Evolutionary conservation across 345 rosid species (phyloP).

Genomic region (Hibiscus syriacus): DNA sequence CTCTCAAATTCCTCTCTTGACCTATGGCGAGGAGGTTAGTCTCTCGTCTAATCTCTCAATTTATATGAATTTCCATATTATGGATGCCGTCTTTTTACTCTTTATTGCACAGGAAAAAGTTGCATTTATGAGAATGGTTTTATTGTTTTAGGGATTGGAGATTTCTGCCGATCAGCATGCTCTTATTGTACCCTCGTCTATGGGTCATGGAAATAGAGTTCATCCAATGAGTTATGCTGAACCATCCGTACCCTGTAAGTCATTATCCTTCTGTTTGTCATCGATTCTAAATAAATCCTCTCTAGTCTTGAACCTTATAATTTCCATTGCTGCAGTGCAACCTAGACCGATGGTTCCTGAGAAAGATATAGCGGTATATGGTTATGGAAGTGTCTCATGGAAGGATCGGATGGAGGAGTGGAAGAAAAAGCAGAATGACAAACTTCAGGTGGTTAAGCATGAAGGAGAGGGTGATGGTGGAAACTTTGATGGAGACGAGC

Average conservation of each 20-base stretch:
- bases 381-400: too few relatives aligned
- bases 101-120: not conserved
- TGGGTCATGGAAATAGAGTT: conserved; percentile 62
- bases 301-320: conserved; percentile 3
- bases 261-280: not conserved
- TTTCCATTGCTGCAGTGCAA: conserved; percentile 42
- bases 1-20: conserved; percentile 81
- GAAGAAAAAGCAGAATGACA: too few relatives aligned
- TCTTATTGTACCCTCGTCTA: conserved; percentile 67
- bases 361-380: too few relatives aligned
- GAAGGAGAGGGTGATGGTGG: too few relatives aligned
- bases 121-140: conserved; percentile 1
- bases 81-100: not conserved
- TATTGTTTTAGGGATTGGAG: conserved; percentile 48
- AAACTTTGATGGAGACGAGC: too few relatives aligned
- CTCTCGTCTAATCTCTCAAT: not conserved
- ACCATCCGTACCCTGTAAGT: conserved; percentile 65
- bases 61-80: not conserved
- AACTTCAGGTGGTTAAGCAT: too few relatives aligned
- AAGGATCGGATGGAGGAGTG: too few relatives aligned
- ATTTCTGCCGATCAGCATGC: conserved; percentile 87
- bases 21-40: conserved; percentile 80
- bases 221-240: too few relatives aligned
- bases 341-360: too few relatives aligned
- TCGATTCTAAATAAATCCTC: not conserved